Base-by-base conservation (phyloP, 2,329 filamentous ascomycete species). In the Chrysoporthe deuterocubensis region DNA sequence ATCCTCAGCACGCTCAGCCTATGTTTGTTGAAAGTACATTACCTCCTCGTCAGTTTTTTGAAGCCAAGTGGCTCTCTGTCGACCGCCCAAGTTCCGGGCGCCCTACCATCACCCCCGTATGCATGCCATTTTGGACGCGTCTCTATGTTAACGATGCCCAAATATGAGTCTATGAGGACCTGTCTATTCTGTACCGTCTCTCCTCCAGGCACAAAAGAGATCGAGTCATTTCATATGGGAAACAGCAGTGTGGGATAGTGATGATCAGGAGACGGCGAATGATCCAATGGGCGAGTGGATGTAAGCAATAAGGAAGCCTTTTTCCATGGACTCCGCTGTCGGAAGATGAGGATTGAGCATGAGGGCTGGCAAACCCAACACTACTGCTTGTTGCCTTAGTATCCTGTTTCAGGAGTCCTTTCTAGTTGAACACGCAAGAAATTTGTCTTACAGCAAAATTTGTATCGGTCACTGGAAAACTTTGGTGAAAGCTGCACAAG, bases 401-500 rank as follows among this genome's bases (percentile, higher is more conserved):
- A n/a, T 32, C 11, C 32, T 54, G 11, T 26, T 26, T 26, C 9
- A 32, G 48, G 48, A 11, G 8, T 5, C 50, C 11, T 54, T 7
- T 32, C 50, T 6, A 54, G 21, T 52, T 4, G 16, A 16, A 32
- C 5, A 16, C 13, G 7, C 50, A 32, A 16, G 3, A 7, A 2
- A 34, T 54, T 32, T 4, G 2, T 32, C 1, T 54, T 5, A 16
- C 21, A 21, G 13, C 21, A 11, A 54, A 26, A 16, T 14, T 5
- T 11, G 8, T 2, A 4, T n/a, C 13, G 14, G 8, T 43, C 1
- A 13, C 16, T n/a, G 3, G 9, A 11, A 60, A 32, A 57, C 44
- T 46, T n/a, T 62, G 21, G 13, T 42, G 40, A 62, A 42, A 62
- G 26, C 58, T 66, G 11, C 59, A 26, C 42, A 11, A 7, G 34